A percentile compares a stretch with the other conserved stretches of the same genome.
These are phyloP conservation scores for Picea glauca DNA, from an alignment of 75 land plant species.

Conservation along the genomic window DNA sequence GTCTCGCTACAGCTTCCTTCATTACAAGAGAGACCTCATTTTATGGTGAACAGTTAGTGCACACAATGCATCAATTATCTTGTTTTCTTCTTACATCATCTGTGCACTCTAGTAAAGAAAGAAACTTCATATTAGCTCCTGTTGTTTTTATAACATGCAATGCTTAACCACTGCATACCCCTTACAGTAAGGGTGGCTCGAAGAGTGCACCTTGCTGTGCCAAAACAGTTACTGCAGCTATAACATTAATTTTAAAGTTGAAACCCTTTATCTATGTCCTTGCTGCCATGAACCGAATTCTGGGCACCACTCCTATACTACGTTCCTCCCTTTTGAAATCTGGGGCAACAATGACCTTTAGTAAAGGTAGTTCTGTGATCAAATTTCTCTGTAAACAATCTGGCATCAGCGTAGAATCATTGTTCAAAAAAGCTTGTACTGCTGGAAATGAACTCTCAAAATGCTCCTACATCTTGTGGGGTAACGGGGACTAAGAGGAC, in stretches of 20 bases:
- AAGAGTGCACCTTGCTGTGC: constrained; percentile 17
- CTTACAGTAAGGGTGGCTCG: not conserved
- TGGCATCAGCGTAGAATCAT: too few species aligned
- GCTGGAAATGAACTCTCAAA: too few species aligned
- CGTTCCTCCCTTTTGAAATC: too few species aligned
- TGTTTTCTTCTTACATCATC: constrained; percentile 29
- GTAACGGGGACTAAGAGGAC: too few species aligned
- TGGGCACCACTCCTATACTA: too few species aligned
- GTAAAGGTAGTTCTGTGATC: too few species aligned
- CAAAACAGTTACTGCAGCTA: constrained; percentile 29
- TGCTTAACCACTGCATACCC: constrained; percentile 28
- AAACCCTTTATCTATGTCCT: constrained; percentile 13
- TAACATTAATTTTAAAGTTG: constrained; percentile 22
- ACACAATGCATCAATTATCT: constrained; percentile 28
- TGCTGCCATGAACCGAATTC: too few species aligned
- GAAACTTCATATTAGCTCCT: constrained; percentile 19
- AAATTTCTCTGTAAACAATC: too few species aligned
- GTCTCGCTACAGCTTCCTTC: constrained; percentile 8
- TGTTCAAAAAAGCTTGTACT: too few species aligned
- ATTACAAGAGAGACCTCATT: constrained; percentile 22
- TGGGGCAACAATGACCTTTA: too few species aligned
- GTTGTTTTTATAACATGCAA: constrained; percentile 21
- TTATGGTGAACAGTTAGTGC: constrained; percentile 29
- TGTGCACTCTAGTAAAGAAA: constrained; percentile 16
- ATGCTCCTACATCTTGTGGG: too few species aligned